Percentiles rank a stretch among this genome's conserved stretches.
Evolutionary conservation across 2,329 filamentous ascomycete species (phyloP).

Genomic region (Fusarium tanahbumbuense): DNA sequence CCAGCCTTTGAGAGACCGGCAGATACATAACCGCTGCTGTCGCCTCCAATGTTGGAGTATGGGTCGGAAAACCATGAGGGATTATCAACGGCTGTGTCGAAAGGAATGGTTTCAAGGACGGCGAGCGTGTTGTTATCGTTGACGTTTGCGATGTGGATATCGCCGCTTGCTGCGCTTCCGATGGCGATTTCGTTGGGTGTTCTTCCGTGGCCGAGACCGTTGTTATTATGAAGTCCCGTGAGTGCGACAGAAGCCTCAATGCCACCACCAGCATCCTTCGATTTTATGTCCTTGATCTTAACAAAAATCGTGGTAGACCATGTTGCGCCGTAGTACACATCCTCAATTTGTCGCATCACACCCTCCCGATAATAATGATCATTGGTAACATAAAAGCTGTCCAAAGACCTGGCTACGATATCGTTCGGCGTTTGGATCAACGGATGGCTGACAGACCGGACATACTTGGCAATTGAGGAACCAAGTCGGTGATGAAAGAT

Average conservation of each 20-base stretch:
- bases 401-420: constrained; percentile 59
- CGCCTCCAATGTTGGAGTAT: constrained; percentile 53
- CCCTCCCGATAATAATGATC: constrained; percentile 67
- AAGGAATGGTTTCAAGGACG: constrained; percentile 52
- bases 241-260: constrained; percentile 56
- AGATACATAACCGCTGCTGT: constrained; percentile 64
- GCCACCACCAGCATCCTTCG: too few relatives aligned
- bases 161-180: constrained; percentile 57
- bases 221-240: constrained; percentile 62
- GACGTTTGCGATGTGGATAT: constrained; percentile 57
- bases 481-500: constrained; percentile 66
- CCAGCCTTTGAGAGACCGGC: constrained; percentile 59
- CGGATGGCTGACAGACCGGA: constrained; percentile 65
- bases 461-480: constrained; percentile 54
- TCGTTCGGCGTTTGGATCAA: constrained; percentile 70
- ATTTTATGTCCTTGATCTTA: constrained; percentile 46
- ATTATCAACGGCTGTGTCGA: constrained; percentile 66
- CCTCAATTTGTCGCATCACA: constrained; percentile 59
- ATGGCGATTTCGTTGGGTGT: constrained; percentile 57
- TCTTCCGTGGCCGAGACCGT: constrained; percentile 65
- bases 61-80: constrained; percentile 68
- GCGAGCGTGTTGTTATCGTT: constrained; percentile 35
- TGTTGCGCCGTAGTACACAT: constrained; percentile 52
- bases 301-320: constrained; percentile 63
- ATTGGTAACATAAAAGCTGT: constrained; percentile 68